Conservation (phyloP, 2,329 filamentous ascomycete genomes). For the Colletotrichum salicis region DNA sequence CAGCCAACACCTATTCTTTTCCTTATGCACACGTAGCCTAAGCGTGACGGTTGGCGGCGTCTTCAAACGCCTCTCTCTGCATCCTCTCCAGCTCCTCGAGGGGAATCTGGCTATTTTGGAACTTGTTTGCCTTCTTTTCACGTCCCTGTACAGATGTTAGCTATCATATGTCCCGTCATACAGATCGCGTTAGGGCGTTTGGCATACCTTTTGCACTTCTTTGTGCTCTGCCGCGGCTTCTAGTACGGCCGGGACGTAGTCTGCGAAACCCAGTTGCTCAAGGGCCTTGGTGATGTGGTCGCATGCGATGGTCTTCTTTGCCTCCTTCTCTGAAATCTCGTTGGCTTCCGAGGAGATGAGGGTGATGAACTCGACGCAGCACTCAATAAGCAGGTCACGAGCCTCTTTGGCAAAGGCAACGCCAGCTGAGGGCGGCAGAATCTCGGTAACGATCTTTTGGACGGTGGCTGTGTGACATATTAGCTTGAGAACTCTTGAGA, state of each 20-base stretch:
- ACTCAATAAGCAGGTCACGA: conserved; percentile 94
- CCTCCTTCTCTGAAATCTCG: conserved; percentile 98
- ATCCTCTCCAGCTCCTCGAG: conserved; percentile 89
- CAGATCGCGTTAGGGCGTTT: not conserved
- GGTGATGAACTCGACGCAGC: conserved; percentile 99
- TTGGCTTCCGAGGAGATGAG: conserved; percentile 98
- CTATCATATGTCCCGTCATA: not conserved
- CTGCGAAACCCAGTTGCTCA: conserved; percentile 89
- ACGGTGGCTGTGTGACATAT: conserved; percentile 65
- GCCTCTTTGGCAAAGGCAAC: conserved; percentile 95
- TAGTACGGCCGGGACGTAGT: conserved; percentile 89
- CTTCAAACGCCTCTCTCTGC: conserved; percentile 89
- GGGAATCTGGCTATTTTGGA: conserved; percentile 91
- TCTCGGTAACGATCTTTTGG: conserved; percentile 93
- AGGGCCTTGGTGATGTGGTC: conserved; percentile 97
- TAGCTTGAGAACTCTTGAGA: not conserved
- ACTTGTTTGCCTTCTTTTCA: conserved; percentile 97
- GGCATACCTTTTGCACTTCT: conserved; percentile 84
- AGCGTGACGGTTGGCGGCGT: conserved; percentile 36
- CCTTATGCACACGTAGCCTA: not conserved
- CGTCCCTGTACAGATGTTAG: conserved; percentile 70
- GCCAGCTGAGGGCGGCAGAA: conserved; percentile 79
- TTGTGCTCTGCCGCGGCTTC: conserved; percentile 92
- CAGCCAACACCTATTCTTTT: conserved; percentile 25
- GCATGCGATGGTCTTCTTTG: conserved; percentile 98